phyloP scores from a whole-genome alignment of 495 filamentous ascomycete species.

The Talaromyces thailandensis region DNA sequence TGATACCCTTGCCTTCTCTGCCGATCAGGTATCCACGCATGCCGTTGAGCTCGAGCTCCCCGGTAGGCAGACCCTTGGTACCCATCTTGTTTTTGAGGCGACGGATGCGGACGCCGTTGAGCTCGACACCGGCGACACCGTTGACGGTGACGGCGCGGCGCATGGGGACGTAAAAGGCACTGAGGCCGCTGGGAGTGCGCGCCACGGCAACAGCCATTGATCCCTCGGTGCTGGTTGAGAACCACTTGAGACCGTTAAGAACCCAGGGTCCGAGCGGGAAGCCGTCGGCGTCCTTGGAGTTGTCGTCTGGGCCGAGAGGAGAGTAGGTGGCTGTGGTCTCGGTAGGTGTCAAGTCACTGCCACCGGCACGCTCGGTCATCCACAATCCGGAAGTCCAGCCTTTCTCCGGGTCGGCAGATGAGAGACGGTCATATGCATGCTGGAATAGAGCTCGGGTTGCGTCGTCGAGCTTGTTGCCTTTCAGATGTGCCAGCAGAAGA shows the following conservation, averaged over 20 bases:
- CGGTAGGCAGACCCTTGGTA: slow-evolving; percentile 52
- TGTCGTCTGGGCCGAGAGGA: slow-evolving; percentile 9
- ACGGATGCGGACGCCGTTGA: slow-evolving; percentile 52
- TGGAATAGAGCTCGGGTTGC: slow-evolving; percentile 29
- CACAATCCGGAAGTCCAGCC: slow-evolving; percentile 63
- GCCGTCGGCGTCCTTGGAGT: slow-evolving; percentile 18
- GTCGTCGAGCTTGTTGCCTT: slow-evolving; percentile 12
- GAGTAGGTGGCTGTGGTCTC: slow-evolving; percentile 44
- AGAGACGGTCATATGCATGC: slow-evolving; percentile 40
- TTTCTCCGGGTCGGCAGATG: slow-evolving; percentile 40
- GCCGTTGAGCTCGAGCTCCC: slow-evolving; percentile 47
- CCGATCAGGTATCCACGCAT: slow-evolving; percentile 52
- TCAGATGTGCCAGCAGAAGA: slow-evolving; percentile 42
- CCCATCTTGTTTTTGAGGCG: slow-evolving; percentile 56
- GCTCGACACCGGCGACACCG: slow-evolving; percentile 15
- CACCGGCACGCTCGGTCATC: slow-evolving; percentile 63
- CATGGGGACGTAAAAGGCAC: slow-evolving; percentile 53
- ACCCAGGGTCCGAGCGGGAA: slow-evolving; percentile 48
- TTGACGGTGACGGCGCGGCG: slow-evolving; percentile 24
- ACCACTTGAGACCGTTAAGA: slow-evolving; percentile 59
- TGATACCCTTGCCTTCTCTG: slow-evolving; percentile 43
- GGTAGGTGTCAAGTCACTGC: slow-evolving; percentile 51
- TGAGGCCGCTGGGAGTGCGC: slow-evolving; percentile 37
- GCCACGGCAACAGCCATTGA: slow-evolving; percentile 55
- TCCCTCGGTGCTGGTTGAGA: slow-evolving; percentile 54